These are phyloP conservation scores for Termitomyces sp. DNA, from an alignment of 1,284 basidiomycete species.

Conservation along the genomic window DNA sequence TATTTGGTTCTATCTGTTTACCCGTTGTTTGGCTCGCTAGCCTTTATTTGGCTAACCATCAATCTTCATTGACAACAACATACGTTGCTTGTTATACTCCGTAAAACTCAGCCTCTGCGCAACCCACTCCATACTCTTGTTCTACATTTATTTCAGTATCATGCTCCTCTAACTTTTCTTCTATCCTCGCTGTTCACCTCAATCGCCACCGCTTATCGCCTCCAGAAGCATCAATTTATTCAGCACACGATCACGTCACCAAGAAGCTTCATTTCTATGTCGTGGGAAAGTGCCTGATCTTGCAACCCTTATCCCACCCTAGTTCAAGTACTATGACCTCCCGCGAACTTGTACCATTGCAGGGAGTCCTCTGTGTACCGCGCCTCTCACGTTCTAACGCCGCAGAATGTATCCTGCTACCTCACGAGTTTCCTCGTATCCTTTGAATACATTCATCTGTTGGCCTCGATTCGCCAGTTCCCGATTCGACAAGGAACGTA, in stretches of 20 bases:
- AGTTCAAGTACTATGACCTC: background rate
- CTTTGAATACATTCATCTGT: slow-evolving; percentile 13
- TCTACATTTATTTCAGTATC: background rate
- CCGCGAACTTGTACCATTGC: background rate
- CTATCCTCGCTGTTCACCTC: background rate
- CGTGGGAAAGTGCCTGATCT: slow-evolving; percentile 5
- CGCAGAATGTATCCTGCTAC: background rate
- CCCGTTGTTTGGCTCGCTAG: slow-evolving; percentile 35
- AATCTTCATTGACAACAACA: background rate
- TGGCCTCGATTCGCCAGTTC: slow-evolving; percentile 7
- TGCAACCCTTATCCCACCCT: background rate
- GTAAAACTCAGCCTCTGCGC: background rate
- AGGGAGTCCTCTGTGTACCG: background rate
- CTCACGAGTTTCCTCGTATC: background rate
- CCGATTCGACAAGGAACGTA: slow-evolving; percentile 6
- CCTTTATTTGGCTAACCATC: slow-evolving; percentile 31
- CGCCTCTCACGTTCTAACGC: background rate
- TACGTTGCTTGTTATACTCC: background rate
- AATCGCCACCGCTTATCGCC: slow-evolving; percentile 5
- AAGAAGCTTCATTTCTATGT: slow-evolving; percentile 22
- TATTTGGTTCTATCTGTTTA: slow-evolving; percentile 40
- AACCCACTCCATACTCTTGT: background rate
- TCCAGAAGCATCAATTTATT: slow-evolving; percentile 26
- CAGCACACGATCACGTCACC: slow-evolving; percentile 32
- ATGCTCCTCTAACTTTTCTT: background rate